Conservation (phyloP, 805 yeast species). For the Clavispora phyllophila region DNA sequence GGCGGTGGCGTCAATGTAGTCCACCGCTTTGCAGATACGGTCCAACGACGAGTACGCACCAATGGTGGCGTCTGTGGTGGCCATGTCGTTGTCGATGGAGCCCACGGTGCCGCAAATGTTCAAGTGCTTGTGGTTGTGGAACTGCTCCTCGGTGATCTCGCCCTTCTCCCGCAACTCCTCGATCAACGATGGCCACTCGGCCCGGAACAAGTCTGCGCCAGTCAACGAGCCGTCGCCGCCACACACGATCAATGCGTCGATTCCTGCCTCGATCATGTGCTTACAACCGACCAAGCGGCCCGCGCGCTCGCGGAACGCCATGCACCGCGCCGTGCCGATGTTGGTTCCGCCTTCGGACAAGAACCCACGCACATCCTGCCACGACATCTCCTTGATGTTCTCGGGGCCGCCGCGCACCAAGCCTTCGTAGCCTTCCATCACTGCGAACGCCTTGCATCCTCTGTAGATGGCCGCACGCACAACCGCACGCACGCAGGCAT, state of each 20-base stretch:
- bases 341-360: conserved; percentile 68
- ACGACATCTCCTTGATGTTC: conserved; percentile 52
- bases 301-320: conserved; percentile 58
- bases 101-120: conserved; percentile 75
- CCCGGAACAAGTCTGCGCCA: conserved; percentile 73
- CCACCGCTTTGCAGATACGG: conserved; percentile 69
- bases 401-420: conserved; percentile 60
- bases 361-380: conserved; percentile 75
- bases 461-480: conserved; percentile 61
- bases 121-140: conserved; percentile 46
- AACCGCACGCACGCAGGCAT: conserved; percentile 69
- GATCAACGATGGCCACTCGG: conserved; percentile 72
- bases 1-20: conserved; percentile 81
- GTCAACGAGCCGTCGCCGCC: conserved; percentile 85
- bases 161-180: conserved; percentile 47
- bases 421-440: conserved; percentile 74
- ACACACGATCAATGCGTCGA: conserved; percentile 73
- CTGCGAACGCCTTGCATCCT: conserved; percentile 63
- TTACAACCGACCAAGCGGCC: conserved; percentile 63
- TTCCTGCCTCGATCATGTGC: conserved; percentile 65
- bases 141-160: conserved; percentile 43
- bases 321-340: conserved; percentile 75
- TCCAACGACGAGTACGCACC: conserved; percentile 78
- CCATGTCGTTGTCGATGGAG: conserved; percentile 81
- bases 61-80: conserved; percentile 78